A percentile compares a stretch with the other conserved stretches of the same genome.
phyloP scores from a whole-genome alignment of 2,329 filamentous ascomycete species.

The Diplodia scrobiculata region DNA sequence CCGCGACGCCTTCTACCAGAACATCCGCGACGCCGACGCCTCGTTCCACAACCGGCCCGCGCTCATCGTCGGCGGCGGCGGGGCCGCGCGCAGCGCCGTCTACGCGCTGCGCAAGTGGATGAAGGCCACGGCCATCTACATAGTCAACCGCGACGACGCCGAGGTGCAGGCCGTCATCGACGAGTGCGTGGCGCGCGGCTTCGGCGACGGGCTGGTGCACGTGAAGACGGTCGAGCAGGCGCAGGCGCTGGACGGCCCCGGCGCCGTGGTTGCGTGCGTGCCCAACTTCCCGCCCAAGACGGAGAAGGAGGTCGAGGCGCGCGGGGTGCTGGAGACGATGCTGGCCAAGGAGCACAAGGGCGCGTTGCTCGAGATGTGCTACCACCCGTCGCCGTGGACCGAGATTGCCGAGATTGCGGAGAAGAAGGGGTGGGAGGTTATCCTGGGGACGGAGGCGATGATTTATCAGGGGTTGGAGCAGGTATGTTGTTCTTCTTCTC shows the following conservation, averaged over 20 bases:
- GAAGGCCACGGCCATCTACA: conserved; percentile 68
- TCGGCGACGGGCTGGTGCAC: conserved; percentile 62
- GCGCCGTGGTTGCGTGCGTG: conserved; percentile 71
- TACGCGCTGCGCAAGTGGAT: conserved; percentile 74
- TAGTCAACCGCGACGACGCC: conserved; percentile 70
- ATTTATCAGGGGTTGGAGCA: conserved; percentile 78
- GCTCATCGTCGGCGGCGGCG: conserved; percentile 75
- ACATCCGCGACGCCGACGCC: conserved; percentile 48
- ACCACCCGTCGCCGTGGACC: conserved; percentile 72
- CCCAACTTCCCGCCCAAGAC: conserved; percentile 74
- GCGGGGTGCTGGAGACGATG: conserved; percentile 58
- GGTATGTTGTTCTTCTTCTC: conserved; percentile 36
- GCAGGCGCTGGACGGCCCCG: conserved; percentile 58
- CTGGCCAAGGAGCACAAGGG: conserved; percentile 60
- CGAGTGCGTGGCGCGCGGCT: conserved; percentile 63
- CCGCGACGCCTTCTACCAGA: conserved; percentile 65
- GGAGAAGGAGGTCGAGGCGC: conserved; percentile 61
- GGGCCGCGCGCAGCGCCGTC: conserved; percentile 74
- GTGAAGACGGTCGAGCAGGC: conserved; percentile 66
- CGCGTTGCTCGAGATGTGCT: conserved; percentile 79
- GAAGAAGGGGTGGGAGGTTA: conserved; percentile 68
- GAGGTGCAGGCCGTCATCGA: conserved; percentile 69
- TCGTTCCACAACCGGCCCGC: conserved; percentile 63
- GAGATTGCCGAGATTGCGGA: conserved; percentile 64
- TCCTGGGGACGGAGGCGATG: conserved; percentile 74